Percentiles rank a stretch among this genome's conserved stretches.
Evolutionary conservation across 768 basidiomycete species (phyloP).

Genomic region (Leccinum broughii): DNA sequence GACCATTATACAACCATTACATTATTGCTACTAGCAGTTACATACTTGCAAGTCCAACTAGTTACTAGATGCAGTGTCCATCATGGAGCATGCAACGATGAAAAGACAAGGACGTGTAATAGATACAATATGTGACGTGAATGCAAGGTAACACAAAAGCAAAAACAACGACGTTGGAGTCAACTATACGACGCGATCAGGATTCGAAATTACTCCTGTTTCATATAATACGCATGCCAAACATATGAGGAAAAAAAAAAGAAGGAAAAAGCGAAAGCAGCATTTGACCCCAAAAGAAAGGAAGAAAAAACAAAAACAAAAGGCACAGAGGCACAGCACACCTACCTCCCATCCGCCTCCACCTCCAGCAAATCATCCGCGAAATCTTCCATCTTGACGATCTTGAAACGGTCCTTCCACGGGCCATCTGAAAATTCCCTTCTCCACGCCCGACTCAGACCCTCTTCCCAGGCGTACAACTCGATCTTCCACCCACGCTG

Average conservation of each 20-base stretch:
- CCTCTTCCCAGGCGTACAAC: slow-evolving; percentile 88
- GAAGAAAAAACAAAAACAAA: neutral
- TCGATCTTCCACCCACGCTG: slow-evolving; percentile 95
- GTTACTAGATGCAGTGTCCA: neutral
- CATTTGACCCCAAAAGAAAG: neutral
- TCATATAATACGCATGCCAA: neutral
- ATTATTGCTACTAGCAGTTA: too few relatives aligned
- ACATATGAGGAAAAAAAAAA: neutral
- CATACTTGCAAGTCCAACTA: neutral
- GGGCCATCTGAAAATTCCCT: slow-evolving; percentile 62
- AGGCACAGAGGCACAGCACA: neutral
- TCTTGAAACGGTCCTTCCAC: slow-evolving; percentile 45
- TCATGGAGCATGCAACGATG: neutral
- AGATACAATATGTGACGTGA: slow-evolving; percentile 13
- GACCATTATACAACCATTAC: too few relatives aligned
- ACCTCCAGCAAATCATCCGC: slow-evolving; percentile 56
- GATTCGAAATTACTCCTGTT: neutral
- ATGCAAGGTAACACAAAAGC: slow-evolving; percentile 9
- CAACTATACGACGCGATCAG: neutral
- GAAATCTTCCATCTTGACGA: slow-evolving; percentile 70
- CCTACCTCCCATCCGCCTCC: slow-evolving; percentile 24
- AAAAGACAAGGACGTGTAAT: neutral
- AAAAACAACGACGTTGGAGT: slow-evolving; percentile 2
- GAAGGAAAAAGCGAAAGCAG: neutral
- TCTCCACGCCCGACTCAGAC: slow-evolving; percentile 77